Base-by-base conservation (phyloP, 1,284 basidiomycete genomes). In the Heterobasidion parviporum region DNA sequence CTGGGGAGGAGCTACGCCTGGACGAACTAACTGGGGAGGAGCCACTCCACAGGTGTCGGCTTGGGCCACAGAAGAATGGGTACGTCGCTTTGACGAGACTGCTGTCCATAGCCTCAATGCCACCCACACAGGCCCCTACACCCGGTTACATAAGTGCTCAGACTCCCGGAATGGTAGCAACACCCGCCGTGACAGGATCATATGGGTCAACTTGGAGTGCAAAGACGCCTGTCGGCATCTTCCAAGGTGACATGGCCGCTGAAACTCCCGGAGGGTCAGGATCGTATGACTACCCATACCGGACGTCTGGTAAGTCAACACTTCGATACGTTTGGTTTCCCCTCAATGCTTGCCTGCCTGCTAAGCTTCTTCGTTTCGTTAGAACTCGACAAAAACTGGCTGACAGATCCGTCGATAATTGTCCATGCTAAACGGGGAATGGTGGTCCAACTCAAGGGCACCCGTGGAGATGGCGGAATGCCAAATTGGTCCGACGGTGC, bases 401-500 rank as follows among this genome's bases (percentile, higher is more conserved):
- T 85, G 5, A 70, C 79, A 51, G 75, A 81, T 49, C 61, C 70
- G 1, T 66, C 62, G 12, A 65, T 78, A 59, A 66, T 70, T 51
- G 59, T 71, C 36, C 69, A 72, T 56, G 75, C 74, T 32, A 41
- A 41, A n/a, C 26, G 32, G 8, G 74, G 85, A 20, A 72, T 80
- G 60, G 67, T 85, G 56, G 69, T 71, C 58, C 60, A 73, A 47
- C 72, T 88, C n/a, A 63, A 65, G 1, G 76, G 77, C 15, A 81
- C 82, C 0, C 71, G 72, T 26, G 65, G 67, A 9, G 64, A 65
- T 10, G 67, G 69, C 44, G 54, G 57, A 7, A 53, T 57, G 47
- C 49, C 44, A 7, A 61, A 62, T 26, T 88, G 83, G 71, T 73
- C 80, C 52, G 69, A 74, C 34, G 84, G 84, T 43, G 74, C 79